A percentile compares a stretch with the other conserved stretches of the same genome.
phyloP scores from a whole-genome alignment of 176 grass and related monocot genomes.

The Cenchrus purpureus region DNA sequence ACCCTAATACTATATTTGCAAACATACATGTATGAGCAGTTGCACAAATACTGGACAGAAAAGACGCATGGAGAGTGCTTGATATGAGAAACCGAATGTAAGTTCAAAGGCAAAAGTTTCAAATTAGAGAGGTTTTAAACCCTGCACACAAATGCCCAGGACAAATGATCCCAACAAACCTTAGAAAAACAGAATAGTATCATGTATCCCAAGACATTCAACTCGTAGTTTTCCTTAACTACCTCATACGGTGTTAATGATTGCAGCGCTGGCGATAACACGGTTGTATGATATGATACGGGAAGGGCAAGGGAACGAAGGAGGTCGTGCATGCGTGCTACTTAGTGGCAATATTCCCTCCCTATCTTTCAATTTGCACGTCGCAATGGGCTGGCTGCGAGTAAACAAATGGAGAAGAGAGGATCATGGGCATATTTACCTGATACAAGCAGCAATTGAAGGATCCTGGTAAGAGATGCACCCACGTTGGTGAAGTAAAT shows the following conservation, averaged over 20 bases:
- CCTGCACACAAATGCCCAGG: not conserved
- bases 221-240: not conserved
- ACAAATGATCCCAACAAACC: not conserved
- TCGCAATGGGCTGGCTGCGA: constrained; percentile 10
- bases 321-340: not conserved
- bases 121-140: not conserved
- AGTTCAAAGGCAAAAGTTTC: not conserved
- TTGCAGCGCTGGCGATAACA: not conserved
- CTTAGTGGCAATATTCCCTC: constrained; percentile 32
- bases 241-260: not conserved
- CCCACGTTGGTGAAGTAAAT: constrained; percentile 47
- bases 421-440: not conserved
- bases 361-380: constrained; percentile 28
- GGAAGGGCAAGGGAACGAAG: not conserved
- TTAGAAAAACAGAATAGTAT: not conserved
- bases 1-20: not conserved
- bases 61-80: not conserved
- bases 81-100: not conserved
- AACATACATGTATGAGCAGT: not conserved
- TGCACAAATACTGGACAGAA: not conserved
- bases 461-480: constrained; percentile 38
- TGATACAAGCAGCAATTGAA: constrained; percentile 22
- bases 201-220: not conserved
- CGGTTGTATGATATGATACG: not conserved
- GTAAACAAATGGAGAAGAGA: constrained; percentile 33